Percentiles rank a stretch among this genome's conserved stretches.
Conservation (phyloP, 495 filamentous ascomycete genomes). For the Cercophora newfieldiana region DNA sequence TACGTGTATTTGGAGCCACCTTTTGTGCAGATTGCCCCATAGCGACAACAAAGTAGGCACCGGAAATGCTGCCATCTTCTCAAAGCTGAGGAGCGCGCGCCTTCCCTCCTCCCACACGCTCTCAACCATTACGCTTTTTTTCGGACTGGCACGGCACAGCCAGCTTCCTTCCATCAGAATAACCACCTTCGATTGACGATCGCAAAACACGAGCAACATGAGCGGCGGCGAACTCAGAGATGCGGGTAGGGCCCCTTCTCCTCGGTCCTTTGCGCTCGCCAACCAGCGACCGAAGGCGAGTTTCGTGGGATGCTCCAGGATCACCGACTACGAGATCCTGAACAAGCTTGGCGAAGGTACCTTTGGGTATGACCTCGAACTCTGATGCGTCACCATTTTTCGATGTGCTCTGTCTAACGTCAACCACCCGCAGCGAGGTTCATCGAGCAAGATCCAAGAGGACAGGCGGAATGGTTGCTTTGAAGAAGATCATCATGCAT, state of each 20-base stretch:
- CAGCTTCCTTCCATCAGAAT: background rate
- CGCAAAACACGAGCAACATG: constrained; percentile 22
- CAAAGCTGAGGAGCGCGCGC: constrained; percentile 25
- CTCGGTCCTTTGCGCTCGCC: constrained; percentile 45
- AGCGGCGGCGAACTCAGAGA: constrained; percentile 26
- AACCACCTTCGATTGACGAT: background rate
- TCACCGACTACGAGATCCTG: constrained; percentile 82
- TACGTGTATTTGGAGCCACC: background rate
- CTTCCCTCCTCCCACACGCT: constrained; percentile 3
- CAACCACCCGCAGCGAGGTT: constrained; percentile 67
- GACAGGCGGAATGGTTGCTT: constrained; percentile 70
- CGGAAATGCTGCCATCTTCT: constrained; percentile 21
- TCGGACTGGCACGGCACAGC: background rate
- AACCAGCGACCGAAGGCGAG: constrained; percentile 49
- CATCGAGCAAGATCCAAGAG: constrained; percentile 81
- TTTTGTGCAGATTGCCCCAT: background rate
- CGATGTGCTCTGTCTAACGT: constrained; percentile 3
- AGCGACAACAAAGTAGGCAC: background rate
- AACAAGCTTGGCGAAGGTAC: constrained; percentile 96
- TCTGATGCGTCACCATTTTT: background rate
- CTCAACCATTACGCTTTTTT: background rate
- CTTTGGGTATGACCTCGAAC: constrained; percentile 66
- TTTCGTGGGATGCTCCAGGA: constrained; percentile 84
- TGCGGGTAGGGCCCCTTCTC: constrained; percentile 32
- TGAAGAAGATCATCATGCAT: constrained; percentile 95